These are phyloP conservation scores for Tolypocladium cylindrosporum DNA, from an alignment of 2,329 filamentous ascomycete genomes.

Conservation along the genomic window DNA sequence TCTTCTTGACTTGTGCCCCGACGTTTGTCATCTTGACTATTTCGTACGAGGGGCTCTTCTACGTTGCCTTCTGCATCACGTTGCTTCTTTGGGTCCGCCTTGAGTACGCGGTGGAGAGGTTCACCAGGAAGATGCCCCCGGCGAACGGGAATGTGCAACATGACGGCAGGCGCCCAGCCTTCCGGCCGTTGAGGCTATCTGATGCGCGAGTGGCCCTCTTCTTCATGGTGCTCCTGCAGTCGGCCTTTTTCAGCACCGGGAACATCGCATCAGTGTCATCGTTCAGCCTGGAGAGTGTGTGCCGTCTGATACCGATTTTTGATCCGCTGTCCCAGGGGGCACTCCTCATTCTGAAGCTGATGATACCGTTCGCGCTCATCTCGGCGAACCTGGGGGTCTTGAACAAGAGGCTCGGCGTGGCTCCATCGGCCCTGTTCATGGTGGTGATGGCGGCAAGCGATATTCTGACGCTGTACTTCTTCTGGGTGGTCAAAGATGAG, in stretches of 20 bases:
- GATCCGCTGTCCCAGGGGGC: constrained; percentile 87
- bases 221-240: constrained; percentile 90
- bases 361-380: constrained; percentile 88
- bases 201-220: constrained; percentile 86
- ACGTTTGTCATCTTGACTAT: constrained; percentile 94
- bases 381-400: constrained; percentile 91
- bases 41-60: constrained; percentile 95
- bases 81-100: constrained; percentile 86
- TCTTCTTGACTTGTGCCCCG: constrained; percentile 88
- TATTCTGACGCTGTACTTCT: constrained; percentile 88
- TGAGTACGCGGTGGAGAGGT: constrained; percentile 57
- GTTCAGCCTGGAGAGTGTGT: constrained; percentile 87
- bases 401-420: constrained; percentile 73
- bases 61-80: constrained; percentile 75
- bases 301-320: constrained; percentile 80
- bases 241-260: constrained; percentile 92
- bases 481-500: constrained; percentile 94
- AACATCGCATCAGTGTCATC: constrained; percentile 91
- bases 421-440: constrained; percentile 88
- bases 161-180: constrained; percentile 10
- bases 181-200: constrained; percentile 64
- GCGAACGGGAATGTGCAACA: neutral
- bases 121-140: constrained; percentile 6
- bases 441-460: constrained; percentile 86
- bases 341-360: constrained; percentile 75